Evolutionary conservation across 768 basidiomycete genomes (phyloP), one percentile per base, ranked within the genome.

Genomic region (Lentinula lateritia): DNA sequence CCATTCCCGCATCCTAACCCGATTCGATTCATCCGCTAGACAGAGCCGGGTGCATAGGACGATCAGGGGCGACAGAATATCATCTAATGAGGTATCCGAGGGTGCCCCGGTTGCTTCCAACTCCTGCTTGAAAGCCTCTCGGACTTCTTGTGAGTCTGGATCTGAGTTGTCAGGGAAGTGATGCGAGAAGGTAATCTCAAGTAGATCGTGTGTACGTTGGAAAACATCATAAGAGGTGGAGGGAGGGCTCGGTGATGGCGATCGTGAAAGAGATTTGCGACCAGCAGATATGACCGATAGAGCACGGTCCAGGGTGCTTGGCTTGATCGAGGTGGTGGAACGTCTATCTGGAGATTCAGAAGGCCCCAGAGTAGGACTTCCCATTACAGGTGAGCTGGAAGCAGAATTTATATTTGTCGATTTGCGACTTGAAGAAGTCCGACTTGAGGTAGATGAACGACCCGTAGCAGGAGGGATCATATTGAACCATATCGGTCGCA

Each of bases 21-120:
- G 80, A 16, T 83, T 80, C 3, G 71, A 74, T 59, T 85, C 84
- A 65, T 90, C 86, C 2, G 82, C 89, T 16, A 79, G 71, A 63
- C 88, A 89, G 43, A 94, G 73, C 62, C 88, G 83, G 6, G 87
- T 83, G 52, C 97, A 71, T 42, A 98, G 80, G 13, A 95, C 75
- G 23, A 89, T 79, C 10, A 97, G 75, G 1, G 95, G 95, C 3
- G 86, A 80, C 41, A 95, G 75, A 1, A 86, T 69, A 57, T 96
- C 93, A 67, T 98, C 95, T 43, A 95, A 70, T 28, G 82, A 74
- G 52, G 82, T 76, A 13, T 86, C 86, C 3, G 73, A 72, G 1
- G 65, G 52, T 8, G 61, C 61, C 13, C 54, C 43, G 1, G 48
- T 7, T 6, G 20, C 43, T 3, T 18, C 50, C 0, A 72, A 69